Conservation (phyloP, 1,284 basidiomycete species). For the Melampsora larici-populina region DNA sequence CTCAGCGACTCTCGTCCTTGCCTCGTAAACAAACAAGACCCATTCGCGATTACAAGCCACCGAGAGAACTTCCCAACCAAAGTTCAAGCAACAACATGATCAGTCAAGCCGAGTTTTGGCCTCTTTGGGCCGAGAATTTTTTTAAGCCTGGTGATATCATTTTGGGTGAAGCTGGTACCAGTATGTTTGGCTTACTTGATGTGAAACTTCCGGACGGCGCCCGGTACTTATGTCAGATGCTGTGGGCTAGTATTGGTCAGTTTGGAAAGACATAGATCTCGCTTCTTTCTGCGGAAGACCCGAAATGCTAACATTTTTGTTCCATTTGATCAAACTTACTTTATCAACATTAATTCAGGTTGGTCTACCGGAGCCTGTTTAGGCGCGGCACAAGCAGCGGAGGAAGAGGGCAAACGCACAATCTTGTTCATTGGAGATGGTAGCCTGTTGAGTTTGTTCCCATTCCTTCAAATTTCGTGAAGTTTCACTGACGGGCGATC, state of each 20-base stretch:
- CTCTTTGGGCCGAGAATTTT: slow-evolving; percentile 66
- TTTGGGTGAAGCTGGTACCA: slow-evolving; percentile 72
- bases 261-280: background rate
- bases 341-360: slow-evolving; percentile 58
- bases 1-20: slow-evolving; percentile 41
- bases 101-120: slow-evolving; percentile 66
- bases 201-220: slow-evolving; percentile 45
- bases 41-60: slow-evolving; percentile 46
- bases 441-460: background rate
- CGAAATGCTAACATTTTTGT: too few relatives aligned
- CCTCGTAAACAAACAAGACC: slow-evolving; percentile 29
- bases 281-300: too few relatives aligned
- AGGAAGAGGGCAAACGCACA: slow-evolving; percentile 63
- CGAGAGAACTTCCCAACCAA: slow-evolving; percentile 27
- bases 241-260: slow-evolving; percentile 69
- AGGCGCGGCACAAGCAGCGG: slow-evolving; percentile 73
- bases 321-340: too few relatives aligned
- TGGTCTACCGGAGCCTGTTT: slow-evolving; percentile 70
- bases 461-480: background rate
- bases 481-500: too few relatives aligned
- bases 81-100: slow-evolving; percentile 4
- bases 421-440: slow-evolving; percentile 84
- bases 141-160: slow-evolving; percentile 71
- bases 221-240: slow-evolving; percentile 57
- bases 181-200: slow-evolving; percentile 47